phyloP scores from a whole-genome alignment of 306 rosid species.

The Lathyrus aphaca region DNA sequence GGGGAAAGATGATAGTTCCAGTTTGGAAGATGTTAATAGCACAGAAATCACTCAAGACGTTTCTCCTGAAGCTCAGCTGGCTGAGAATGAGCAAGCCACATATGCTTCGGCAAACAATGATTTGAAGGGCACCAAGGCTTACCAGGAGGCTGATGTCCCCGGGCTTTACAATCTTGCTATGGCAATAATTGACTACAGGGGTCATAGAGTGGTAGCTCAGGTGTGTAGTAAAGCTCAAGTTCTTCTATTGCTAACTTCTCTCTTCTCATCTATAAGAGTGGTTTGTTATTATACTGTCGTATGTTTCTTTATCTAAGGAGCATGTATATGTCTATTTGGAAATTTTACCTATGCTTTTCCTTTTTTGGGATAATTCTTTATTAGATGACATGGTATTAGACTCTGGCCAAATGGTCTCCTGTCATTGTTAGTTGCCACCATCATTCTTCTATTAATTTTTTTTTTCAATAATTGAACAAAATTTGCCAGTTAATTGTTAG shows the following conservation, averaged over 20 bases:
- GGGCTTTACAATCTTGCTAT: slow-evolving; percentile 96
- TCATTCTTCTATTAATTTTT: not conserved
- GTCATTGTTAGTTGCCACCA: not conserved
- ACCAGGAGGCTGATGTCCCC: slow-evolving; percentile 97
- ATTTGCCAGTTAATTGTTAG: not conserved
- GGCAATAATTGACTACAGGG: slow-evolving; percentile 96
- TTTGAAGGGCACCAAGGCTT: slow-evolving; percentile 98
- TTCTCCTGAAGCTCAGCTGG: slow-evolving; percentile 65
- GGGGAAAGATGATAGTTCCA: slow-evolving; percentile 47
- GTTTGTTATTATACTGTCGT: slow-evolving; percentile 1
- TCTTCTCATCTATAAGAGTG: slow-evolving; percentile 11
- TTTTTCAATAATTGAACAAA: not conserved
- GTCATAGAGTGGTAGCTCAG: slow-evolving; percentile 99
- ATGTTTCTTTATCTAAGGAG: slow-evolving; percentile 25
- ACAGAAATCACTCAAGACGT: slow-evolving; percentile 53
- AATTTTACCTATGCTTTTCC: slow-evolving; percentile 2
- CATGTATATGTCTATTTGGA: slow-evolving; percentile 1
- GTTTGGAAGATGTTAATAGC: slow-evolving; percentile 53
- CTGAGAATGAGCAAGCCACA: slow-evolving; percentile 97
- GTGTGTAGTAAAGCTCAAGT: slow-evolving; percentile 49
- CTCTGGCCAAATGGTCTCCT: not conserved
- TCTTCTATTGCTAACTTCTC: not conserved
- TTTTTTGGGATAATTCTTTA: not conserved
- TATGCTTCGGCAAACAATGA: slow-evolving; percentile 99
- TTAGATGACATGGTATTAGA: not conserved